Percentiles rank a stretch among this genome's conserved stretches.
These are phyloP conservation scores for Lumnitzera littorea DNA, from an alignment of 345 rosid genomes.

Conservation along the genomic window DNA sequence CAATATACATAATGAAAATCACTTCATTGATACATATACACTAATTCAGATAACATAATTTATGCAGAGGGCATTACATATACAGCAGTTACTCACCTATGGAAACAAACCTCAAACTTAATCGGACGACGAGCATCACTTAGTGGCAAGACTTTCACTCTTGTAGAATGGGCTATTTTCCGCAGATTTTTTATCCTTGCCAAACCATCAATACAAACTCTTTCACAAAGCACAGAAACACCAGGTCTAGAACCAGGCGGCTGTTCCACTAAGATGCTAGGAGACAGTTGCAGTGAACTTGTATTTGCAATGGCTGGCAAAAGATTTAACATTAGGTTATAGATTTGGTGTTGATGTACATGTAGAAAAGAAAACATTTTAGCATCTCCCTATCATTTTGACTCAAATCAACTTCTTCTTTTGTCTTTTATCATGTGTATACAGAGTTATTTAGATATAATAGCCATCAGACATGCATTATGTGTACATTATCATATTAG, in stretches of 20 bases:
- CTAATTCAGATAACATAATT: not conserved
- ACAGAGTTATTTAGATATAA: no score
- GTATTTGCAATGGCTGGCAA: conserved; percentile 52
- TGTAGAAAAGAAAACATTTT: not conserved
- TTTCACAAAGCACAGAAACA: conserved; percentile 46
- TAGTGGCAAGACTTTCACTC: conserved; percentile 38
- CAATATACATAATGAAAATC: not conserved
- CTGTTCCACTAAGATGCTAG: conserved; percentile 38
- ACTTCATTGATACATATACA: not conserved
- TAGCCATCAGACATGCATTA: no score
- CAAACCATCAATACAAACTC: conserved; percentile 60
- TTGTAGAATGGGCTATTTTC: conserved; percentile 61
- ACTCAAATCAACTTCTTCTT: not conserved
- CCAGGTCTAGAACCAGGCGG: conserved; percentile 73
- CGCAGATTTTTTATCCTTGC: conserved; percentile 47
- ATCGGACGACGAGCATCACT: conserved; percentile 26
- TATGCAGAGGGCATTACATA: no score
- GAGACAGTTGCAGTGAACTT: conserved; percentile 35
- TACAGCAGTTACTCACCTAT: conserved; percentile 43
- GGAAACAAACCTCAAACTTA: conserved; percentile 71
- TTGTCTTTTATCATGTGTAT: no score
- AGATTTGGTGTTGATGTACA: not conserved
- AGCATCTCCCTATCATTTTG: not conserved
- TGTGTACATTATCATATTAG: no score
- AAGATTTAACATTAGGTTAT: conserved; percentile 1